These are phyloP conservation scores for Bonia amplexicaulis DNA, from an alignment of 176 grass and related monocot genomes.

Conservation along the genomic window DNA sequence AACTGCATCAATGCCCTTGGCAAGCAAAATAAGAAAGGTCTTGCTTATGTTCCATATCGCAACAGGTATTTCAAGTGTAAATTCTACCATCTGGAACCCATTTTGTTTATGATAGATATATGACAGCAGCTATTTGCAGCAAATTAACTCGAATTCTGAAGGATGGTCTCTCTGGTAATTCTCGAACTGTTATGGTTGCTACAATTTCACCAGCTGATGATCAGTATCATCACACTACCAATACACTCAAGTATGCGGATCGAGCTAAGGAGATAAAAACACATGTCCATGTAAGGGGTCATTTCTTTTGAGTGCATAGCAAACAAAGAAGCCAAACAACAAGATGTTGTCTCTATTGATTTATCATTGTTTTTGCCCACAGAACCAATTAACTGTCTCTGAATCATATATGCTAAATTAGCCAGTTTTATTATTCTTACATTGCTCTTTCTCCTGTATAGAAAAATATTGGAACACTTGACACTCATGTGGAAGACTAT, in stretches of 20 bases:
- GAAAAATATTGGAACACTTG: constrained; percentile 91
- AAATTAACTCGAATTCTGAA: constrained; percentile 98
- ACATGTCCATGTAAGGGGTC: constrained; percentile 79
- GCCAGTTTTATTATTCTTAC: constrained; percentile 18
- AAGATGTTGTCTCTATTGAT: neutral
- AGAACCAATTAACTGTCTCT: neutral
- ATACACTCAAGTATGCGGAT: constrained; percentile 97
- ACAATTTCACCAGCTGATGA: constrained; percentile 95
- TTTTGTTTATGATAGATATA: constrained; percentile 14
- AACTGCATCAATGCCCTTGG: constrained; percentile 99
- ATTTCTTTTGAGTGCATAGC: constrained; percentile 13
- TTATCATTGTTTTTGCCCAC: neutral
- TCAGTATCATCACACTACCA: constrained; percentile 95
- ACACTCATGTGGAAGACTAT: constrained; percentile 97
- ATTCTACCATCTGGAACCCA: neutral
- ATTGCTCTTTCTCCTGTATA: constrained; percentile 28
- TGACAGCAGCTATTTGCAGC: constrained; percentile 54
- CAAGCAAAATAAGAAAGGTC: constrained; percentile 98
- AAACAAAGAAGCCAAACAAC: neutral
- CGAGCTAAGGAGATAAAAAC: constrained; percentile 99
- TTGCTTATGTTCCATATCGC: constrained; percentile 98
- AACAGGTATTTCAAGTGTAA: constrained; percentile 62
- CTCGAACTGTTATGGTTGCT: constrained; percentile 95
- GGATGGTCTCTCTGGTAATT: constrained; percentile 97
- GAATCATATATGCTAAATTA: neutral